Base-by-base conservation (phyloP, 352 stramenopile genomes). In the Pythium brachiatum region DNA sequence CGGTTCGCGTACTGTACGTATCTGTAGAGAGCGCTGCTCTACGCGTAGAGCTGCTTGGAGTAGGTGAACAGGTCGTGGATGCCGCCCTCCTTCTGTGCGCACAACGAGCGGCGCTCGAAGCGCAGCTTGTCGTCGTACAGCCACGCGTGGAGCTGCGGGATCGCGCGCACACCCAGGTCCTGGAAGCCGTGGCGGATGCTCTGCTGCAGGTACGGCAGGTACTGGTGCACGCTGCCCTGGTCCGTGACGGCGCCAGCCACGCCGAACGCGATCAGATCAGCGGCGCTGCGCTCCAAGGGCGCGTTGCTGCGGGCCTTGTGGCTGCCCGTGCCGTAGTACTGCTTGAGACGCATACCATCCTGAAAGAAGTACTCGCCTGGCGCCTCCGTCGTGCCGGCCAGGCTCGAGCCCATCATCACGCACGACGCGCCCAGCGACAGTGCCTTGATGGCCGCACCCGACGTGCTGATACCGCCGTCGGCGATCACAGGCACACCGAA, bases 331-430 rank as follows among this genome's bases (percentile, higher is more conserved):
- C 97, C 97, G 67, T 97, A 90, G 88, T 99, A 99, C 53, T 96
- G 88, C 82, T 99, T 99, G 26, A 99, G 83, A 41, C 97, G 94
- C 66, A 99, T 94, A 34, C 97, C 97, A 69, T 99, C 96, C 82
- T 99, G 95, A 72, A 99, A 99, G 72, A 99, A 99, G 77, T 99
- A 99, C 72, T 99, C 95, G 27, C 97, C 97, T 5, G 97, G 97
- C 23, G 97, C 91, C 76, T 99, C 97, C 44, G 98, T 94, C 12
- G 97, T 99, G 47, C 80, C 97, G 8, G 97, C 97, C 58, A 99
- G 88, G 73, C 98, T 97, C 27, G 90, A 98, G 47, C 97, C 97
- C 95, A 99, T 99, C 97, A 99, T 99, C 43, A 99, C 96, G 67
- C 93, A 97, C 38, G 92, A 98, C 34, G 97, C 97, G 32, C 97